Evolutionary conservation across 2,329 filamentous ascomycete species (phyloP), one percentile per base, ranked within the genome.

Genomic region (Xylogone sp.): DNA sequence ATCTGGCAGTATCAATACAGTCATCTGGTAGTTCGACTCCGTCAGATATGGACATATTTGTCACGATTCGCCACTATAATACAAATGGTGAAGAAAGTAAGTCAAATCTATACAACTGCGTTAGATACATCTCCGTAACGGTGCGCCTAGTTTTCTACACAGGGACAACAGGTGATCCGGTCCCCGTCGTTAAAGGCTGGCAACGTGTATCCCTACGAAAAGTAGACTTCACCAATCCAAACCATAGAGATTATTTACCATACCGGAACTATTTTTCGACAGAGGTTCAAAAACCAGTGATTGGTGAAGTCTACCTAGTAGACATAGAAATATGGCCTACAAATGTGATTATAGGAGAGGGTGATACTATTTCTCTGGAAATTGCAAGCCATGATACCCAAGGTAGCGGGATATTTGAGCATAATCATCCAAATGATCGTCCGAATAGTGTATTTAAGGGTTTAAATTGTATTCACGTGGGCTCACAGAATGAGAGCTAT

Each of bases 311-410:
- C 0, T 86, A 87, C 58, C 66, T 63, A 0, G 79, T 85, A 0
- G 82, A 86, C 54, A 70, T 86, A 0, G 83, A 86, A 62, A 63
- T 86, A 0, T 86, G 82, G 83, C 82, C 83, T 0, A 85, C 82
- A 0, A 83, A 82, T 53, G 79, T 85, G 0, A 68, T 84, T 0
- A 68, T 75, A 1, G 74, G 73, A 54, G 71, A 73, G 54, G 81
- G 81, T 0, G 76, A 72, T 0, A 74, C 69, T 58, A 58, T 84
- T 16, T 71, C 83, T 2, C 74, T 85, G 42, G 81, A 84, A 63
- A 69, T 84, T 2, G 65, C 72, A 5, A 74, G 70, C 43, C 77
- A 77, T 1, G 82, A 85, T 64, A 84, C 82, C 0, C 80, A 84
- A 55, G 82, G 82, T 1, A 74, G 71, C 29, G 82, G 79, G 0